Base-by-base conservation (phyloP, 2,329 filamentous ascomycete genomes). In the Exophiala bonariae region DNA sequence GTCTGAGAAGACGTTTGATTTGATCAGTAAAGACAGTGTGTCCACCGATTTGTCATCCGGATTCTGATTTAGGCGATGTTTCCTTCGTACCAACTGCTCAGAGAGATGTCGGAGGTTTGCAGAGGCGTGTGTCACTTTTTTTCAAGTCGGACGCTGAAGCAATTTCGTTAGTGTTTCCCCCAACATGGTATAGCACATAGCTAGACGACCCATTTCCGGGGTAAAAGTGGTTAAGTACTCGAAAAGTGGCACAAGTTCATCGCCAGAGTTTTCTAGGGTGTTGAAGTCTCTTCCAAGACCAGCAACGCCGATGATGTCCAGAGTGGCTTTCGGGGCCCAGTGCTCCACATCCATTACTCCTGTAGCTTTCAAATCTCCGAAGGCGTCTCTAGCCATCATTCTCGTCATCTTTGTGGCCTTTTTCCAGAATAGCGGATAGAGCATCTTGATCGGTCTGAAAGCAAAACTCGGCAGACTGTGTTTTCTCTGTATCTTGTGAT, bases 391-490 rank as follows among this genome's bases (percentile, higher is more conserved):
- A 9, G 57, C 69, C 44, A 95, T 83, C 39, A 77, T 76, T 20
- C 78, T 66, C 7, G 83, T 80, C 57, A 84, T 78, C 62, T 91
- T 83, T 4, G 78, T 66, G 1, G 84, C 79, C 68, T 95, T 95
- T n/a, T 68, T 59, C 89, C 89, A 96, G 66, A 96, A 95, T 4
- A 86, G 69, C 0, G 88, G 85, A 59, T 93, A 92, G 13, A 96
- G 71, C 47, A 91, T 79, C 63, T 93, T 95, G 63, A 95, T 75
- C 59, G 93, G 87, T 16, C 89, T 80, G 61, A 89, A 93, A 13
- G 82, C 77, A 64, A 96, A 96, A 2, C 88, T 87, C 0, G 89
- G 89, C 70, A 85, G 81, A 16, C 95, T 78, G 48, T 85, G 82
- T 63, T 86, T 90, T 40, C 91, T 79, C 70, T 90, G 86, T 17